Evolutionary conservation across 306 rosid genomes (phyloP), one percentile per base, ranked within the genome.

Genomic region (Acacia melanoxylon): DNA sequence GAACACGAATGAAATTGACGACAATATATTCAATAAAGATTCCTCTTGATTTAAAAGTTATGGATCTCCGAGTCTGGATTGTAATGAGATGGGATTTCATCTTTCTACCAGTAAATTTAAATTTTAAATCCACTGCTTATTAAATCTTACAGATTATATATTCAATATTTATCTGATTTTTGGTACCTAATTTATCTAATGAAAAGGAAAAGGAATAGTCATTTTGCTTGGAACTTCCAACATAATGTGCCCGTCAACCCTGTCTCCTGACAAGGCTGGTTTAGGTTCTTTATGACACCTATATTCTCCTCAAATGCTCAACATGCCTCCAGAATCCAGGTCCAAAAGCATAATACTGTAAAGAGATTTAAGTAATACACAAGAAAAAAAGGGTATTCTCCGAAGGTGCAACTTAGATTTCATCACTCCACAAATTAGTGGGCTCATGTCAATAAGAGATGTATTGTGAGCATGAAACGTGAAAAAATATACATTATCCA

Each of bases 41-140:
- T 66, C 31, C 58, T 68, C 10, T 45, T 44, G 58, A 24, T 22
- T 44, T 44, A 51, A 56, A 73, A 24, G 11, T n/a, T 4, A 10
- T n/a, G 68, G 77, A 81, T 80, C 42, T 15, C 49, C 73, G 67
- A 56, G 78, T 70, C 73, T 77, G 35, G 62, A 66, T 73, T 58
- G 49, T 71, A 67, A 67, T 78, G 63, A 73, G 40, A 73, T 77
- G 19, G 84, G 31, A 81, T 63, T 67, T 24, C 68, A 37, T 52
- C 68, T 69, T 76, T 75, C 40, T 17, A 68, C 24, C 40, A 71
- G 58, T 73, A 29, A 44, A 54, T 31, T 51, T 24, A 85, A 56
- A 80, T 69, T 41, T 63, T 13, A 72, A 42, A 85, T 42, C 54
- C 24, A 4, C 10, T 13, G 33, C 63, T 35, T 8, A 27, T 56